Evolutionary conservation across 2,329 filamentous ascomycete species (phyloP).

Genomic region (Graphium sp.): DNA sequence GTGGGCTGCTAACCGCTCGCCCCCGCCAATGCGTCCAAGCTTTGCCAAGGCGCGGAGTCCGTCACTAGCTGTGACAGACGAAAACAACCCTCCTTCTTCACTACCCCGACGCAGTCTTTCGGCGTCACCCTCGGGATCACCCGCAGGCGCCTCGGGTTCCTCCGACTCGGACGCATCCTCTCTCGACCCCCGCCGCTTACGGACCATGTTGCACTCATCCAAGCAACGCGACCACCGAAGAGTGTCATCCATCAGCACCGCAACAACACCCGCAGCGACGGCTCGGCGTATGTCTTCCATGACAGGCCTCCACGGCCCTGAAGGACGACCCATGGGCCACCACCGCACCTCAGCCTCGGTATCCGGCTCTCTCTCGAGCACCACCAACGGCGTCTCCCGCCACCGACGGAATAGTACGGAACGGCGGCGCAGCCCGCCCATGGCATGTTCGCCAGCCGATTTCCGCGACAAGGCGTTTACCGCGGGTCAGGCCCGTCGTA

Average conservation of each 20-base stretch:
- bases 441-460: conserved; percentile 31
- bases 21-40: conserved; percentile 17
- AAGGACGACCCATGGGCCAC: background rate
- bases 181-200: conserved; percentile 36
- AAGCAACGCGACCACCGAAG: conserved; percentile 20
- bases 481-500: conserved; percentile 36
- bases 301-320: background rate
- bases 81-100: conserved; percentile 33
- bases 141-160: conserved; percentile 21
- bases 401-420: conserved; percentile 32
- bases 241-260: conserved; percentile 12
- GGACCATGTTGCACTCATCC: conserved; percentile 33
- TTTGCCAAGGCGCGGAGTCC: no score
- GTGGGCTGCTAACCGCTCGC: conserved; percentile 32
- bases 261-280: conserved; percentile 4
- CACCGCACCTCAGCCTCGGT: conserved; percentile 14
- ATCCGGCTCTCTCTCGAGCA: conserved; percentile 26
- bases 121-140: conserved; percentile 8
- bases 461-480: conserved; percentile 21
- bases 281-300: background rate
- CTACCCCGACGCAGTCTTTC: no score
- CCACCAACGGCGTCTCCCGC: conserved; percentile 37
- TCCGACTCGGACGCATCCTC: conserved; percentile 28
- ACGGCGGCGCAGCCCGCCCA: conserved; percentile 32
- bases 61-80: conserved; percentile 24